Base-by-base conservation (phyloP, 75 land plant species). In the Picea sitchensis region DNA sequence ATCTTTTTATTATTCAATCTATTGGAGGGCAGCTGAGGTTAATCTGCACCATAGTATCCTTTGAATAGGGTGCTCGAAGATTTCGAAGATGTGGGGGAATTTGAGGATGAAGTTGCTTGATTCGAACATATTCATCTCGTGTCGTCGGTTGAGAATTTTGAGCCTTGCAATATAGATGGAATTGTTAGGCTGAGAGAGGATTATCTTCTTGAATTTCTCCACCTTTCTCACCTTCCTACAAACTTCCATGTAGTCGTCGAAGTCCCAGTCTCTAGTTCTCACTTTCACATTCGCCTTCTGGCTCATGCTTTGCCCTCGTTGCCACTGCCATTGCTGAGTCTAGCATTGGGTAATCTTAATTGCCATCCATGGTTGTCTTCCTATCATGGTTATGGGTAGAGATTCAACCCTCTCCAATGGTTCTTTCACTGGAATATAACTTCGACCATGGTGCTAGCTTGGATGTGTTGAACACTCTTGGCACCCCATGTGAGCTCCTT, bases 21-120 rank as follows among this genome's bases (percentile, higher is more conserved):
- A 90, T 2, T 21, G 32, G 20, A 63, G 30, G 51, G 86, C 86
- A 31, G 80, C 75, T 5, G 83, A 81, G 58, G 92, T 78, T 14
- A 91, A 75, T 32, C 92, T 74, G 58, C 80, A 81, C 63, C 77
- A 91, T 14, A 91, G 87, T 26, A 88, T 31, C 44, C 92, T 61
- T 76, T 86, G 92, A n/a, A 91, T 88, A n/a, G 90, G 92, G 83
- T 91, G 92, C 44, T 91, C 92, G 72, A 80, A 91, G 23, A 91
- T 71, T 65, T 88, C 84, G 81, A 88, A 91, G 65, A 86, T 81
- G 74, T 88, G 92, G 9, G 92, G 92, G 77, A 77, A 82, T 71
- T 83, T 83, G 85, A 91, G 90, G 75, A 91, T 34, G 80, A 86
- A 88, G 2, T 56, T 38, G 20, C 88, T 86, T 14, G 87, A 76